These are phyloP conservation scores for Rubroshorea leprosula DNA, from an alignment of 345 rosid genomes.

Conservation along the genomic window DNA sequence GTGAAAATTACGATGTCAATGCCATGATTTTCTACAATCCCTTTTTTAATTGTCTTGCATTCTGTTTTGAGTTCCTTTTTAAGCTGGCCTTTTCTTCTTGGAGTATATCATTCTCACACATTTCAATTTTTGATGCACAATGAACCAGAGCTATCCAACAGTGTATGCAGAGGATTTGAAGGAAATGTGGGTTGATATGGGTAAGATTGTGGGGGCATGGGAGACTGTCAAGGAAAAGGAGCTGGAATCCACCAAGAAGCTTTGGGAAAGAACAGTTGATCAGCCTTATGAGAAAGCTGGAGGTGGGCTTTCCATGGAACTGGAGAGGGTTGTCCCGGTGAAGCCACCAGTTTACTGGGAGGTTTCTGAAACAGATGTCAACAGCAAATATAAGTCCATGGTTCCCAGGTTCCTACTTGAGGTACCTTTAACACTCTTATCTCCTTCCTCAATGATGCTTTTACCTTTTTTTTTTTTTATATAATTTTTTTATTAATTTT, in stretches of 20 bases:
- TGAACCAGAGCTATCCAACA: slow-evolving; percentile 70
- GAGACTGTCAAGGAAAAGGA: slow-evolving; percentile 45
- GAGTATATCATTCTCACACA: neutral
- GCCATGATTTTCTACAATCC: neutral
- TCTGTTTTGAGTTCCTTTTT: too few relatives aligned
- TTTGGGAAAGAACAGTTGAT: slow-evolving; percentile 63
- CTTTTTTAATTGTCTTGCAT: neutral
- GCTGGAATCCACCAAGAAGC: slow-evolving; percentile 42
- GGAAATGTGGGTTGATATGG: slow-evolving; percentile 38
- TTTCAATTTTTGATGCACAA: slow-evolving; percentile 10
- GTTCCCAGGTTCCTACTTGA: slow-evolving; percentile 76
- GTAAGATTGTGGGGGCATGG: slow-evolving; percentile 39
- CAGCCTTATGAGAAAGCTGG: slow-evolving; percentile 90
- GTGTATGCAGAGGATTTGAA: slow-evolving; percentile 65
- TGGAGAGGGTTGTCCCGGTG: slow-evolving; percentile 21
- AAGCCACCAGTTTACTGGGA: slow-evolving; percentile 56
- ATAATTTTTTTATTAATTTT: too few relatives aligned
- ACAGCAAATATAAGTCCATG: slow-evolving; percentile 65
- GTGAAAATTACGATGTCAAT: too few relatives aligned
- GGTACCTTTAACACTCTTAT: slow-evolving; percentile 32
- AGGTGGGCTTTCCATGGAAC: slow-evolving; percentile 34
- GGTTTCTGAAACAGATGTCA: slow-evolving; percentile 58
- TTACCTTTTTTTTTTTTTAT: slow-evolving; percentile 3
- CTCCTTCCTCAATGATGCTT: neutral
- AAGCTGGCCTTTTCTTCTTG: neutral